Base-by-base conservation (phyloP, 805 yeast genomes). In the Cyberlindnera lachancei region DNA sequence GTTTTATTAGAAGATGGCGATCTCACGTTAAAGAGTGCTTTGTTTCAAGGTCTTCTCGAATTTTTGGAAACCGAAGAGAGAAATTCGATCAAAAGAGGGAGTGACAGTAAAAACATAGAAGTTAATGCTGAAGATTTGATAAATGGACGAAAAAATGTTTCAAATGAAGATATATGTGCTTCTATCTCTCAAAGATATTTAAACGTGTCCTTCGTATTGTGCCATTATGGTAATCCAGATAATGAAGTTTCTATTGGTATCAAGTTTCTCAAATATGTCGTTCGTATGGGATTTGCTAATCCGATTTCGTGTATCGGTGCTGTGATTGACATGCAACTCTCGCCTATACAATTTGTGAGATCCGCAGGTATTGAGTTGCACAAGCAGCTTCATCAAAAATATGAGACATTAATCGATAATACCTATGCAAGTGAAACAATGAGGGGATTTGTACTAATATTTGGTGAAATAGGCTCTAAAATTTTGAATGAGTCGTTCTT, bases 301-400 rank as follows among this genome's bases (percentile, higher is more conserved):
- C 95, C 95, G 1, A 68, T 81, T 35, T 46, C 70, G 5, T 73
- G 85, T 45, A 69, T 79, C 6, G 71, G 87, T 0, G 78, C 87
- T 0, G 63, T 83, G 1, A 67, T 84, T 35, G 90, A 90, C 0
- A 58, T 86, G 22, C 76, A 77, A 36, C 63, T 82, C 0, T 73
- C 85, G 0, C 55, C 61, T 1, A 55, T 60, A 13, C 50, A 48
- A 4, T 48, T 54, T 9, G 63, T 81, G 13, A 60, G 68, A 20
- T 51, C 50, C 3, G 55, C 67, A 9, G 85, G 87, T 0, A 36
- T 61, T 1, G 64, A 62, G 1, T 56, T 82, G 34, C 82, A 81
- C 43, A 48, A 50, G 15, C 72, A 66, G 7, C 45, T 85, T 4
- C 73, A 69, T 43, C 78, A 70, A 15, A 79, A 76, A 38, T 75